Base-by-base conservation (phyloP, 2,329 filamentous ascomycete genomes). In the Penicillium frequentans region DNA sequence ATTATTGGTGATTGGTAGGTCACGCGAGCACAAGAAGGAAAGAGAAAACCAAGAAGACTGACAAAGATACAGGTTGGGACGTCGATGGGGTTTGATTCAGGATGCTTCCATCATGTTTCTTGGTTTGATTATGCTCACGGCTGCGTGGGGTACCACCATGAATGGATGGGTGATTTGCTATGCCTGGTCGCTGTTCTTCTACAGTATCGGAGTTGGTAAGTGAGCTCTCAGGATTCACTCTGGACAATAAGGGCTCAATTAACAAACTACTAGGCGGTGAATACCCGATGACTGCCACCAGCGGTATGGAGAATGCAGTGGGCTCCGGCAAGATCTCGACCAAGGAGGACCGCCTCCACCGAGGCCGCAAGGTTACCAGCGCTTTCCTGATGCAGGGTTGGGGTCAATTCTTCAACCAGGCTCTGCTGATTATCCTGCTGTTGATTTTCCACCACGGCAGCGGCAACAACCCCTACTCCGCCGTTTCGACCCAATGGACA, bases 161-260 rank as follows among this genome's bases (percentile, higher is more conserved):
- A 88, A 98, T 70, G 93, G 93, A 67, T 98, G 93, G 93, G 90
- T 98, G 56, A 96, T 97, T 70, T 96, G 92, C 83, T 98, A 98
- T 74, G 90, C 89, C 60, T 96, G 90, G 90, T 91, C 91, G 39
- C 84, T 98, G 37, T 96, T 97, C 82, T 90, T 98, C 80, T 95
- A 95, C 75, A 86, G 88, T 69, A 82, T 88, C 49, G 82, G 82
- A 68, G 82, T 85, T 52, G 74, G 73, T 62, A 67, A 58, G 69
- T 61, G 1, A 6, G 26, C 19, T 13, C 23, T 26, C 9, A 14
- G 10, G 1, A 29, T 27, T 13, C 11, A 13, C 49, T 19, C 19
- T 23, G 23, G 19, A 14, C n/a, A 19, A 23, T 47, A 44, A 50
- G 23, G 19, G 16, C 8, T 19, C 9, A 16, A 23, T 11, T 42